These are phyloP conservation scores for Venturia asperata DNA, from an alignment of 2,329 filamentous ascomycete genomes.

Conservation along the genomic window DNA sequence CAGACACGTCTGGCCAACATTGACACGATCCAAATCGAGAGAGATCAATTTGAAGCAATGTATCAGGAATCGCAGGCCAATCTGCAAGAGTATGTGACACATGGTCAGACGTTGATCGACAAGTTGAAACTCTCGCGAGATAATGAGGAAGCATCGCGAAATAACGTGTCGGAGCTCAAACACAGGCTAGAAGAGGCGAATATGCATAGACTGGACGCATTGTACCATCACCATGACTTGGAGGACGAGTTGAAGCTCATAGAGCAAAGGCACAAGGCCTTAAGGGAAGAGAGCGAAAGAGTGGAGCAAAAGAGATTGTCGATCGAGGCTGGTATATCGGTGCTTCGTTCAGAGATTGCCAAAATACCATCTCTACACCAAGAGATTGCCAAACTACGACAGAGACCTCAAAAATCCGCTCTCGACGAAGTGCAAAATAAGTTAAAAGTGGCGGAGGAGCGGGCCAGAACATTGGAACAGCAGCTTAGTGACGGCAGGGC, in stretches of 20 bases:
- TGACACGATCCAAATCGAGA: constrained; percentile 17
- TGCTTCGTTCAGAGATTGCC: neutral
- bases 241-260: constrained; percentile 29
- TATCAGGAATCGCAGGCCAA: constrained; percentile 1
- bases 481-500: constrained; percentile 6
- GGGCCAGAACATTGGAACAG: constrained; percentile 9
- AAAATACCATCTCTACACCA: constrained; percentile 5
- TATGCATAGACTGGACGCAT: constrained; percentile 34
- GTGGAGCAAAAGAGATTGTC: constrained; percentile 4
- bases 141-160: constrained; percentile 18
- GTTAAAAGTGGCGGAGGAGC: neutral
- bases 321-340: neutral
- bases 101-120: constrained; percentile 12
- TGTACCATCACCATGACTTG: constrained; percentile 29
- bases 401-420: constrained; percentile 11
- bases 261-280: neutral
- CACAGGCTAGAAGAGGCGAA: constrained; percentile 25
- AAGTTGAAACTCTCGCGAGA: constrained; percentile 8
- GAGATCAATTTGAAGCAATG: constrained; percentile 10
- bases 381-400: constrained; percentile 3
- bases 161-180: constrained; percentile 8
- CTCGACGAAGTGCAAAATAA: constrained; percentile 7
- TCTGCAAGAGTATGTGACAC: constrained; percentile 8
- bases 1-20: constrained; percentile 14
- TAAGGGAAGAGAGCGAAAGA: neutral